Conservation (phyloP, 768 basidiomycete genomes). For the Chiua virens region DNA sequence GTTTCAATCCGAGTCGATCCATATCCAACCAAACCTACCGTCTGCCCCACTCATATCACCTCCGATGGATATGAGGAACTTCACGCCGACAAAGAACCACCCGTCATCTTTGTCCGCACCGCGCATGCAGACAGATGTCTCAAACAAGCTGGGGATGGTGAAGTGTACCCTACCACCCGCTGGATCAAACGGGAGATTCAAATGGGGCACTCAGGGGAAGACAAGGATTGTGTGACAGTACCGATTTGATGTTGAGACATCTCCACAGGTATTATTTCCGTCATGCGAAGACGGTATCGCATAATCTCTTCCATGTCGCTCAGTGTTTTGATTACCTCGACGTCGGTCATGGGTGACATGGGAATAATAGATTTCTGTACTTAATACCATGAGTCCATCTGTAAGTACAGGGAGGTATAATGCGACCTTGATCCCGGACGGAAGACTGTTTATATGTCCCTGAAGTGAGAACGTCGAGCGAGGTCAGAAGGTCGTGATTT, state of each 20-base stretch:
- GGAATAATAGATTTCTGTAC: conserved; percentile 69
- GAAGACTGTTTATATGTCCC: conserved; percentile 86
- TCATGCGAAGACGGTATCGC: conserved; percentile 73
- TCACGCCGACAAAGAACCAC: conserved; percentile 84
- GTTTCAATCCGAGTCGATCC: neutral
- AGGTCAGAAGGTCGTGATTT: conserved; percentile 92
- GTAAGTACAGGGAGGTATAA: conserved; percentile 12
- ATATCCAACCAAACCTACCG: conserved; percentile 40
- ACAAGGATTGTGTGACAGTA: conserved; percentile 34
- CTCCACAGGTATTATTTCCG: conserved; percentile 79
- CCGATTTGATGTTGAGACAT: conserved; percentile 72
- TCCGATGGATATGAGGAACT: conserved; percentile 71
- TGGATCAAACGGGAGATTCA: conserved; percentile 32
- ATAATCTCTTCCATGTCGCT: conserved; percentile 74
- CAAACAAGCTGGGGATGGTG: conserved; percentile 68
- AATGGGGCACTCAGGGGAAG: conserved; percentile 8
- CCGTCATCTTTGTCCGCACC: conserved; percentile 69
- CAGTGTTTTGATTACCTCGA: conserved; percentile 63
- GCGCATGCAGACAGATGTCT: conserved; percentile 69
- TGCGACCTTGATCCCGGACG: conserved; percentile 73
- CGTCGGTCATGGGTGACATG: conserved; percentile 62
- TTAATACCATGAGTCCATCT: conserved; percentile 22
- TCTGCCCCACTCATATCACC: conserved; percentile 73
- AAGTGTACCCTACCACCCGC: conserved; percentile 81
- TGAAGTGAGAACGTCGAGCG: conserved; percentile 82